Percentiles rank a stretch among this genome's conserved stretches.
Evolutionary conservation across 2,329 filamentous ascomycete species (phyloP).

Genomic region (Ilyonectria mors-panacis): DNA sequence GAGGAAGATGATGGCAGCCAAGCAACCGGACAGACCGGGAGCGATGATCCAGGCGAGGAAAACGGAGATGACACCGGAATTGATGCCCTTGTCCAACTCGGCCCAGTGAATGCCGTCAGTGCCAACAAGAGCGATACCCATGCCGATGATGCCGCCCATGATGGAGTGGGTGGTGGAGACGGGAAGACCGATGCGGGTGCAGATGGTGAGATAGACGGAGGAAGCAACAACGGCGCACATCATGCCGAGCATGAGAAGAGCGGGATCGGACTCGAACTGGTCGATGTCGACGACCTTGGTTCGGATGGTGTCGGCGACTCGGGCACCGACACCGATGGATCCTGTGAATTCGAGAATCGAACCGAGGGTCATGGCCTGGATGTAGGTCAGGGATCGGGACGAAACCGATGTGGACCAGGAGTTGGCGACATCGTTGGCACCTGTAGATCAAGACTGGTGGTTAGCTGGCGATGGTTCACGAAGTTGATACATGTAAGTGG

Average conservation of each 20-base stretch:
- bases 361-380: conserved; percentile 72
- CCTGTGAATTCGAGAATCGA: conserved; percentile 74
- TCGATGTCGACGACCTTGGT: conserved; percentile 70
- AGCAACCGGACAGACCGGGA: conserved; percentile 68
- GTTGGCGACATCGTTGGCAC: conserved; percentile 78
- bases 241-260: conserved; percentile 72
- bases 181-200: conserved; percentile 68
- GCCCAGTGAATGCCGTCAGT: conserved; percentile 68
- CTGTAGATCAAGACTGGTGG: conserved; percentile 18
- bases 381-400: conserved; percentile 74
- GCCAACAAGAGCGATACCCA: conserved; percentile 71
- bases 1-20: conserved; percentile 70
- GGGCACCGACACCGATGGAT: conserved; percentile 72
- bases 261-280: conserved; percentile 64
- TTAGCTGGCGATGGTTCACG: conserved; percentile 53
- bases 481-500: background rate
- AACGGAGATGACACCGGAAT: conserved; percentile 64
- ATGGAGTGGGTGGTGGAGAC: conserved; percentile 75
- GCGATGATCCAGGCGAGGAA: conserved; percentile 75
- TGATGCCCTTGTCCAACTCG: conserved; percentile 58
- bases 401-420: conserved; percentile 83
- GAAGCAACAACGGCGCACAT: conserved; percentile 69
- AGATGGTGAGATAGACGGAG: conserved; percentile 69
- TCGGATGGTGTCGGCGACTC: conserved; percentile 74
- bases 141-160: conserved; percentile 72